These are phyloP conservation scores for Xerocomus potaroensis DNA, from an alignment of 768 basidiomycete species.

Conservation along the genomic window DNA sequence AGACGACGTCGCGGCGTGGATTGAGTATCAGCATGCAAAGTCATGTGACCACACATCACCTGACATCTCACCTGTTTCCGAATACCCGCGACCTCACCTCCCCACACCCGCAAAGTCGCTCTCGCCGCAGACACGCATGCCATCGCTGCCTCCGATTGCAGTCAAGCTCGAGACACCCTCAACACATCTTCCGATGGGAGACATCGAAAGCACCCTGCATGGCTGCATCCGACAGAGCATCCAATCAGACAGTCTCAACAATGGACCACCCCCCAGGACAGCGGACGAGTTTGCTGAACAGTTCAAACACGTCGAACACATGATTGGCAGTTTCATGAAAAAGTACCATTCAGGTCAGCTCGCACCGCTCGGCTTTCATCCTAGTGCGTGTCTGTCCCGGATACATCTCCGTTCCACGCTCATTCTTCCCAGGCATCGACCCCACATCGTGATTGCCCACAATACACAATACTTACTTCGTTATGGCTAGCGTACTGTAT, in stretches of 20 bases:
- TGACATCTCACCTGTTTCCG: slow-evolving; percentile 17
- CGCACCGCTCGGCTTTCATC: slow-evolving; percentile 24
- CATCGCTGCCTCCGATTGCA: slow-evolving; percentile 29
- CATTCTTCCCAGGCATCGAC: too few species aligned
- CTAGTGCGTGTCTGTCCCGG: slow-evolving; percentile 19
- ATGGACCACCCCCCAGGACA: slow-evolving; percentile 16
- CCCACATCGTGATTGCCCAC: neutral
- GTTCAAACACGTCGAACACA: slow-evolving; percentile 16
- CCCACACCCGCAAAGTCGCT: slow-evolving; percentile 27
- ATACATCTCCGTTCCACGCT: too few species aligned
- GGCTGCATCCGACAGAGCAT: slow-evolving; percentile 13
- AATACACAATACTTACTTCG: neutral
- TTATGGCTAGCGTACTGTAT: slow-evolving; percentile 11
- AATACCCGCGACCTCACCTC: slow-evolving; percentile 20
- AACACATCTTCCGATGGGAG: too few species aligned
- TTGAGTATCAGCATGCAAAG: slow-evolving; percentile 28
- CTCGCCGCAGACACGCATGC: slow-evolving; percentile 19
- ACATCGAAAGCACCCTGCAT: too few species aligned
- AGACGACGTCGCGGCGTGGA: slow-evolving; percentile 22
- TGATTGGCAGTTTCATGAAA: slow-evolving; percentile 20
- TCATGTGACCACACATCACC: slow-evolving; percentile 15
- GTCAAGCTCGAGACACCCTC: slow-evolving; percentile 23
- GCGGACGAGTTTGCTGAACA: slow-evolving; percentile 16
- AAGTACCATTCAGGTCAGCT: slow-evolving; percentile 20
- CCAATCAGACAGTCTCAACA: neutral